Evolutionary conservation across 352 stramenopile genomes (phyloP).

Genomic region (Pythium vanterpoolii): DNA sequence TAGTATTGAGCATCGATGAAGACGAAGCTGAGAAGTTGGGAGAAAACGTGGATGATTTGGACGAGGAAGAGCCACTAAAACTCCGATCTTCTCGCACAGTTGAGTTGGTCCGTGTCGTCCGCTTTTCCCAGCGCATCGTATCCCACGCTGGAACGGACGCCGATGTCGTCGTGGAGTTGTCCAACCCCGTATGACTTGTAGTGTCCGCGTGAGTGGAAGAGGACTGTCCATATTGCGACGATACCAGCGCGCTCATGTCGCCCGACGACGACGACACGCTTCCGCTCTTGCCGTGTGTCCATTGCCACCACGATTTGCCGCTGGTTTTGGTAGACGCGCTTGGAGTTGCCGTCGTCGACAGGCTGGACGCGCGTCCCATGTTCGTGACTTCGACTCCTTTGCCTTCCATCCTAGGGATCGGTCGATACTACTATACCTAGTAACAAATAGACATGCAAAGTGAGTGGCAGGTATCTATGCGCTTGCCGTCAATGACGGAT

Average conservation of each 20-base stretch:
- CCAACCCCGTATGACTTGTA: neutral
- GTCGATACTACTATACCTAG: no score
- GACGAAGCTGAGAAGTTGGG: slow-evolving; percentile 8
- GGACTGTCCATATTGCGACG: slow-evolving; percentile 11
- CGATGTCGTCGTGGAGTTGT: slow-evolving; percentile 1
- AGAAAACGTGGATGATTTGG: slow-evolving; percentile 6
- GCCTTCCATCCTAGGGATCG: slow-evolving; percentile 1
- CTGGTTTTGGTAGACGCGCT: slow-evolving; percentile 4
- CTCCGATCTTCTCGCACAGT: slow-evolving; percentile 8
- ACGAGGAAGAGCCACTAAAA: neutral
- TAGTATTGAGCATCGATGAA: slow-evolving; percentile 2
- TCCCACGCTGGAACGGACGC: slow-evolving; percentile 28
- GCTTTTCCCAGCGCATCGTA: slow-evolving; percentile 46
- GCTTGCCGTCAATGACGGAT: no score
- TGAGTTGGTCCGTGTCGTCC: slow-evolving; percentile 23
- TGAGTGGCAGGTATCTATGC: no score
- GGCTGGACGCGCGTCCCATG: neutral
- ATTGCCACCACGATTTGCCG: slow-evolving; percentile 59
- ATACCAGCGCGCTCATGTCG: neutral
- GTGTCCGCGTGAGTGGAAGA: neutral
- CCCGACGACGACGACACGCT: slow-evolving; percentile 56
- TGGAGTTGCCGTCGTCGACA: neutral
- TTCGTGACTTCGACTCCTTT: slow-evolving; percentile 6
- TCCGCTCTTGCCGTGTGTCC: slow-evolving; percentile 71
- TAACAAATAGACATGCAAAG: no score